A percentile compares a stretch with the other conserved stretches of the same genome.
phyloP scores from a whole-genome alignment of 1,139 yeast genomes.

The Suhomyces yuchorum region DNA sequence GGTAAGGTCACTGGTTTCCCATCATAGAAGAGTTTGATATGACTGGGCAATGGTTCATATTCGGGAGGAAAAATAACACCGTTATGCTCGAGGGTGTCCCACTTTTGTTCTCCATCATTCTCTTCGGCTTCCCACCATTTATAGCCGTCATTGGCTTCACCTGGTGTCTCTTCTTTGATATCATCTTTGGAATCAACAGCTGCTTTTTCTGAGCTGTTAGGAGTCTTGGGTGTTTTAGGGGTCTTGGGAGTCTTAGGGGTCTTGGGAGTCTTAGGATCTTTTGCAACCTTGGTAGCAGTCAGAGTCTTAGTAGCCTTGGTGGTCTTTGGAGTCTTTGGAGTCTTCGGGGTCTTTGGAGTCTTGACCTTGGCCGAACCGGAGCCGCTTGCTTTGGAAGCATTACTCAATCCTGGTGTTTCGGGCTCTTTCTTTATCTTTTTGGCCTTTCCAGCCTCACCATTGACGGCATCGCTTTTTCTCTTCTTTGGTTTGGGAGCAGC shows the following conservation, averaged over 20 bases:
- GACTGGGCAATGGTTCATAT: slow-evolving; percentile 83
- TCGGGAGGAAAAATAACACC: slow-evolving; percentile 95
- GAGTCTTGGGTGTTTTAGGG: slow-evolving; percentile 5
- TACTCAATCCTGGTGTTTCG: not conserved
- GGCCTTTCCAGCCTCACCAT: not conserved
- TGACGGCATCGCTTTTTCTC: slow-evolving; percentile 8
- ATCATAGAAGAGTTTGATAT: slow-evolving; percentile 73
- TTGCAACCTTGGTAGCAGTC: too few relatives aligned
- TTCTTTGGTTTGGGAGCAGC: slow-evolving; percentile 9
- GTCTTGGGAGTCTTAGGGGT: slow-evolving; percentile 8
- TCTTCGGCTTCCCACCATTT: slow-evolving; percentile 87
- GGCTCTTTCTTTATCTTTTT: slow-evolving; percentile 7
- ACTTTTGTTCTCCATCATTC: slow-evolving; percentile 72
- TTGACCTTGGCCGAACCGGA: not conserved
- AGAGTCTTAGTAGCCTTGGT: slow-evolving; percentile 8
- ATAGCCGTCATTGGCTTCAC: slow-evolving; percentile 52
- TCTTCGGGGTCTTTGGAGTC: slow-evolving; percentile 2
- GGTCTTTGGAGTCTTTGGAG: slow-evolving; percentile 1
- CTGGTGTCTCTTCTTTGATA: slow-evolving; percentile 12
- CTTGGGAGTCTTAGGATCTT: slow-evolving; percentile 8
- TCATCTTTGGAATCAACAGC: not conserved
- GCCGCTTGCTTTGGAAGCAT: not conserved
- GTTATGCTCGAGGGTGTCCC: slow-evolving; percentile 83
- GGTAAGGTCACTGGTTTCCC: slow-evolving; percentile 76
- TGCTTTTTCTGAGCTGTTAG: not conserved